phyloP scores from a whole-genome alignment of 2,329 filamentous ascomycete species.

The Cryphonectria radicalis region DNA sequence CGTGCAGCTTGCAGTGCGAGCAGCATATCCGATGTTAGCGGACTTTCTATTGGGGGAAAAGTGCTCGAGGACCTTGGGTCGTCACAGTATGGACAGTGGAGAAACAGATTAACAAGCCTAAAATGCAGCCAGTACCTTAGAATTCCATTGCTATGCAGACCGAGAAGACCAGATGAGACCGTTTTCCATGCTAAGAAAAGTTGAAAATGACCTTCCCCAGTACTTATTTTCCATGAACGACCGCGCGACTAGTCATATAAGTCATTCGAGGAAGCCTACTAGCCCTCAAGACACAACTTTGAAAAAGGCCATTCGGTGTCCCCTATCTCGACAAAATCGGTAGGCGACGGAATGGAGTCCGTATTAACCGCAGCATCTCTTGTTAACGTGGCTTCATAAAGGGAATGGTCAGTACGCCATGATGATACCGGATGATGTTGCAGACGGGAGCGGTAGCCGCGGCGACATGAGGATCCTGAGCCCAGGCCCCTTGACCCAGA shows the following conservation, averaged over 20 bases:
- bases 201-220: not conserved
- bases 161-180: constrained; percentile 7
- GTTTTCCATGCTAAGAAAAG: not conserved
- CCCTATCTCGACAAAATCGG: constrained; percentile 21
- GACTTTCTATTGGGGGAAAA: too few relatives aligned
- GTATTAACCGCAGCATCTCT: constrained; percentile 9
- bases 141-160: constrained; percentile 4
- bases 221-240: constrained; percentile 5
- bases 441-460: constrained; percentile 15
- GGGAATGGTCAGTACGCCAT: constrained; percentile 21
- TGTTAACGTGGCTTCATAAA: constrained; percentile 13
- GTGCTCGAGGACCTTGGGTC: not conserved
- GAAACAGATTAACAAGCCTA: not conserved
- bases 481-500: constrained; percentile 10
- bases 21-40: too few relatives aligned
- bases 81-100: not conserved
- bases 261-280: constrained; percentile 20
- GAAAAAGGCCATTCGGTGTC: constrained; percentile 27
- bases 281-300: constrained; percentile 26
- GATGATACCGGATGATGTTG: constrained; percentile 18
- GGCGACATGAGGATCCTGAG: constrained; percentile 1
- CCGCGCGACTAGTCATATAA: constrained; percentile 6
- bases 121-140: not conserved
- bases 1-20: too few relatives aligned
- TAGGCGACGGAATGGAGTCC: constrained; percentile 16